Evolutionary conservation across 2,329 filamentous ascomycete genomes (phyloP).

Genomic region (Harringtonia lauricola): DNA sequence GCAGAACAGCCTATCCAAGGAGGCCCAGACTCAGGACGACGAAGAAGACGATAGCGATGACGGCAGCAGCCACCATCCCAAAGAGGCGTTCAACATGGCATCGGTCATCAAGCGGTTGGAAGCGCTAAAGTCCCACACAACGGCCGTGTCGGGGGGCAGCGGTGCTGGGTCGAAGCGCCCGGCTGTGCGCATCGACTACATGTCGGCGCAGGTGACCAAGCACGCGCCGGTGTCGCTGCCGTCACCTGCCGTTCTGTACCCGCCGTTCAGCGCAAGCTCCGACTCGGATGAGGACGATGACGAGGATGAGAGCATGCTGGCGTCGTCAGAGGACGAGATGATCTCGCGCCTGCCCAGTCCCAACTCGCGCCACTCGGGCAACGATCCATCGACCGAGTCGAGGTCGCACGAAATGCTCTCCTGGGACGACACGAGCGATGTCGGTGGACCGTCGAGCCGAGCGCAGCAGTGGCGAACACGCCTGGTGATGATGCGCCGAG

Average conservation of each 20-base stretch:
- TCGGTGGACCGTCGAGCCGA: constrained; percentile 3
- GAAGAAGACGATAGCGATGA: neutral
- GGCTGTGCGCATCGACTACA: constrained; percentile 32
- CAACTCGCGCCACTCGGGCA: constrained; percentile 27
- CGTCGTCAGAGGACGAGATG: constrained; percentile 18
- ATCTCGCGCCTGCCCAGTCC: constrained; percentile 23
- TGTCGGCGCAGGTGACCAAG: constrained; percentile 28
- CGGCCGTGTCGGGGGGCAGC: constrained; percentile 3
- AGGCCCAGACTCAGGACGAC: too few species aligned
- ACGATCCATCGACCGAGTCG: constrained; percentile 22
- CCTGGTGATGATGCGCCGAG: neutral
- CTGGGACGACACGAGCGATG: constrained; percentile 27
- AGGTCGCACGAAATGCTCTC: constrained; percentile 24
- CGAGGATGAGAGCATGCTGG: constrained; percentile 18
- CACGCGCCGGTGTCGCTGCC: constrained; percentile 38
- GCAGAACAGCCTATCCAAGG: too few species aligned
- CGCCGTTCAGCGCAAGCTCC: constrained; percentile 31
- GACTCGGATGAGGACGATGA: constrained; percentile 19
- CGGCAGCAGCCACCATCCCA: constrained; percentile 5
- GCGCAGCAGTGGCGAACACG: neutral
- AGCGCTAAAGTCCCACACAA: constrained; percentile 10
- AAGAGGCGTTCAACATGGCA: constrained; percentile 19
- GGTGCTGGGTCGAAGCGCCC: neutral
- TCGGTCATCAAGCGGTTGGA: constrained; percentile 30
- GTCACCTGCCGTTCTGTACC: constrained; percentile 40